A percentile compares a stretch with the other conserved stretches of the same genome.
These are phyloP conservation scores for Penicillium verhagenii DNA, from an alignment of 495 filamentous ascomycete species.

Conservation along the genomic window DNA sequence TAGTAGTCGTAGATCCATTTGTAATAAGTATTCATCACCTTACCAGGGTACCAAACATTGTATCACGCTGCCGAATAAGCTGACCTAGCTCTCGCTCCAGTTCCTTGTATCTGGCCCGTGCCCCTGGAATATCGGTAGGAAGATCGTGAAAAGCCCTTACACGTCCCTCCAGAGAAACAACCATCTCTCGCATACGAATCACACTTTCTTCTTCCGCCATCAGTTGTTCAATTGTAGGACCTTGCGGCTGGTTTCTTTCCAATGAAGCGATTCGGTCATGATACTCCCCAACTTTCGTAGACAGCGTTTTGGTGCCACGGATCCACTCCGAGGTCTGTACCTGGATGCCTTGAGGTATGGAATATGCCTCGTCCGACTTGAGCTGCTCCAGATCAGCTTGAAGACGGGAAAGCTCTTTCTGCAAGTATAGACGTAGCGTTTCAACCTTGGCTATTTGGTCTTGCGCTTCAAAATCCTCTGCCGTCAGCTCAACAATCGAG, in stretches of 20 bases:
- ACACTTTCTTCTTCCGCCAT: conserved; percentile 45
- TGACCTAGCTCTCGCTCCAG: conserved; percentile 59
- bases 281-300: conserved; percentile 59
- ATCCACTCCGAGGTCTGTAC: conserved; percentile 62
- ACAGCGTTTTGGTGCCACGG: conserved; percentile 57
- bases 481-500: conserved; percentile 43
- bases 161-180: conserved; percentile 51
- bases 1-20: not conserved
- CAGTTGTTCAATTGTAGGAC: conserved; percentile 51
- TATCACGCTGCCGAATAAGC: conserved; percentile 60
- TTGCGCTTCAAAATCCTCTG: conserved; percentile 39
- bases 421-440: conserved; percentile 45
- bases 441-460: conserved; percentile 57
- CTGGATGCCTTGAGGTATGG: conserved; percentile 49
- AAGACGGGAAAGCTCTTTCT: conserved; percentile 38
- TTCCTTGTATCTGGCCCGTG: conserved; percentile 62
- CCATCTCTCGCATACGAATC: conserved; percentile 28
- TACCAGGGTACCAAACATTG: conserved; percentile 61
- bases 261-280: conserved; percentile 47
- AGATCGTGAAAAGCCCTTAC: conserved; percentile 64
- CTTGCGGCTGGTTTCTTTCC: conserved; percentile 33
- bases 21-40: not conserved
- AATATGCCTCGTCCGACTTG: conserved; percentile 47
- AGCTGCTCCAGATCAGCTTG: conserved; percentile 38
- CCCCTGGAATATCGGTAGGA: conserved; percentile 65